These are phyloP conservation scores for Cutaneotrichosporon daszewskae DNA, from an alignment of 1,284 basidiomycete genomes.

Conservation along the genomic window DNA sequence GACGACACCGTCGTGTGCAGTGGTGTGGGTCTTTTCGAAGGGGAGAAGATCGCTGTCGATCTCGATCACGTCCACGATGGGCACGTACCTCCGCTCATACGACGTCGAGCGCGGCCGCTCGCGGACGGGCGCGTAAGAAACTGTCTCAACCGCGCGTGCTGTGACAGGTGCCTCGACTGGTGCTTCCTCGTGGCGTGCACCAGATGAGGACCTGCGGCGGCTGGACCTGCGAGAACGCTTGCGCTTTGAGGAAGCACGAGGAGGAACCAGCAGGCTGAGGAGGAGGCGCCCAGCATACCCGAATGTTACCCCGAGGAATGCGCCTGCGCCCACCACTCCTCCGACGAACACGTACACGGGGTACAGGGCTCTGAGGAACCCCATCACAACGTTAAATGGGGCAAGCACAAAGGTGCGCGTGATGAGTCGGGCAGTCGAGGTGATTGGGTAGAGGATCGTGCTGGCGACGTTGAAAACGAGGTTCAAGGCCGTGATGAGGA, in stretches of 20 bases:
- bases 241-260: too few species aligned
- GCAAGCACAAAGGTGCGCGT: conserved; percentile 29
- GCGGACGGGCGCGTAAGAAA: not conserved
- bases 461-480: conserved; percentile 21
- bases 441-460: conserved; percentile 35
- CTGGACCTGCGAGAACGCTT: conserved; percentile 5
- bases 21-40: conserved; percentile 4
- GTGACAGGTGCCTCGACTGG: not conserved
- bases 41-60: conserved; percentile 5
- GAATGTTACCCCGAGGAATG: conserved; percentile 30
- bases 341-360: conserved; percentile 39
- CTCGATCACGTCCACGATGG: conserved; percentile 14
- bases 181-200: too few species aligned
- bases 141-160: too few species aligned
- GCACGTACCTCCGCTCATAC: conserved; percentile 14
- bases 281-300: conserved; percentile 31
- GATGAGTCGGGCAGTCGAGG: conserved; percentile 23
- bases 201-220: not conserved
- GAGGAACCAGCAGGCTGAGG: conserved; percentile 16
- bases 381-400: conserved; percentile 21
- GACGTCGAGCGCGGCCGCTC: conserved; percentile 1
- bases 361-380: conserved; percentile 30
- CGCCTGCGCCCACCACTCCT: conserved; percentile 34
- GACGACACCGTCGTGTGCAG: conserved; percentile 21
- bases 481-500: conserved; percentile 25